Conservation (phyloP, 2,329 filamentous ascomycete genomes). For the Sarocladium kiliense region DNA sequence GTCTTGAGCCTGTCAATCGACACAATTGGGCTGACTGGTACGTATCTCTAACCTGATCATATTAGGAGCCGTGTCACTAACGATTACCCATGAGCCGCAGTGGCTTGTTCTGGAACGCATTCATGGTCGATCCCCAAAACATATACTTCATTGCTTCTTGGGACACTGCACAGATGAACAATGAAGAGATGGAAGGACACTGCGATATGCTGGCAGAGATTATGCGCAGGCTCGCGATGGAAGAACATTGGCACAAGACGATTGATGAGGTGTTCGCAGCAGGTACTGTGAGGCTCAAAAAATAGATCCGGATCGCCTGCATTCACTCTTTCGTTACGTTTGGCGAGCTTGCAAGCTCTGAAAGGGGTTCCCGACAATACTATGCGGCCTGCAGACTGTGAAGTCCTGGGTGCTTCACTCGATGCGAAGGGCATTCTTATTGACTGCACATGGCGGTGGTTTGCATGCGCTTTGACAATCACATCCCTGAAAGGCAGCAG, state of each 20-base stretch:
- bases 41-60: constrained; percentile 13
- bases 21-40: constrained; percentile 35
- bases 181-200: constrained; percentile 22
- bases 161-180: constrained; percentile 35
- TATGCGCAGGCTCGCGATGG: constrained; percentile 22
- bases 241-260: constrained; percentile 22
- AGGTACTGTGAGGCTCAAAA: too few relatives aligned
- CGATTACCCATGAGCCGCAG: constrained; percentile 14
- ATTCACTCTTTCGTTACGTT: too few relatives aligned
- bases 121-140: constrained; percentile 26
- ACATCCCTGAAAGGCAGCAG: too few relatives aligned
- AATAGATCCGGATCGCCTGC: too few relatives aligned
- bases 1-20: constrained; percentile 23
- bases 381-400: too few relatives aligned
- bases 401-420: too few relatives aligned
- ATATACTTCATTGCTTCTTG: constrained; percentile 32
- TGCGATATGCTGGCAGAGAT: constrained; percentile 25
- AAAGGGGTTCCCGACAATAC: too few relatives aligned
- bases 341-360: too few relatives aligned
- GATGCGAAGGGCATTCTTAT: too few relatives aligned
- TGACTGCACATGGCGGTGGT: too few relatives aligned
- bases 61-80: background rate
- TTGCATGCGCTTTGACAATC: too few relatives aligned
- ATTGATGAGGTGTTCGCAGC: constrained; percentile 20
- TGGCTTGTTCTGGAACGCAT: constrained; percentile 33